Conservation (phyloP, 176 grass and related monocot species). For the Chrysopogon serrulatus region DNA sequence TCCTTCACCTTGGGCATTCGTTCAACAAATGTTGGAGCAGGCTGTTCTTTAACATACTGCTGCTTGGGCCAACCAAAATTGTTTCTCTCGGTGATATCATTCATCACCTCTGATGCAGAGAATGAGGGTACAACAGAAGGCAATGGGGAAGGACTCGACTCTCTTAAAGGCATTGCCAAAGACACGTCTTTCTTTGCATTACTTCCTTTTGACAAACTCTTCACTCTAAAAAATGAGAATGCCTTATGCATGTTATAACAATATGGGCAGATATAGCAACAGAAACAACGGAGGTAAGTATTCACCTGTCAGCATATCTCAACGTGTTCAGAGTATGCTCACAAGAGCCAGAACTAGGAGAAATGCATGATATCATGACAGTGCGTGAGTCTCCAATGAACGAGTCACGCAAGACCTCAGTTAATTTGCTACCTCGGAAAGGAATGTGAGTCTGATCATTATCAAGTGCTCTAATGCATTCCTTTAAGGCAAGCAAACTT, state of each 20-base stretch:
- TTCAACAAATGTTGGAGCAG: slow-evolving; percentile 29
- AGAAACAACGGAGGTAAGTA: slow-evolving; percentile 9
- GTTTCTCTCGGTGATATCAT: slow-evolving; percentile 49
- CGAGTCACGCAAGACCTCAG: slow-evolving; percentile 93
- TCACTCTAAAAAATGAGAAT: slow-evolving; percentile 62
- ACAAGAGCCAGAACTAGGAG: slow-evolving; percentile 95
- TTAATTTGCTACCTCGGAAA: slow-evolving; percentile 97
- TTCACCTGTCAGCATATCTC: slow-evolving; percentile 97
- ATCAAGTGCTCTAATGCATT: slow-evolving; percentile 98
- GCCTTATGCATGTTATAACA: slow-evolving; percentile 5
- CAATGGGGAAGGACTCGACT: slow-evolving; percentile 56
- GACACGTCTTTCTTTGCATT: slow-evolving; percentile 70
- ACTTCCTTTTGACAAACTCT: slow-evolving; percentile 86
- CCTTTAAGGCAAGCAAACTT: slow-evolving; percentile 98
- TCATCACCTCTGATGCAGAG: slow-evolving; percentile 44
- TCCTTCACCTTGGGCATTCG: slow-evolving; percentile 44
- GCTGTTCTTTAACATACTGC: slow-evolving; percentile 39
- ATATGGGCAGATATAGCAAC: slow-evolving; percentile 4
- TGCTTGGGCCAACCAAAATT: slow-evolving; percentile 74
- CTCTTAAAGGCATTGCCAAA: slow-evolving; percentile 44
- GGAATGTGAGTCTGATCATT: slow-evolving; percentile 98
- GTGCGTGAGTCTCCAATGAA: slow-evolving; percentile 94
- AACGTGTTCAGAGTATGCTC: slow-evolving; percentile 98
- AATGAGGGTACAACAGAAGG: slow-evolving; percentile 43
- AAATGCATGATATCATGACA: slow-evolving; percentile 99